Base-by-base conservation (phyloP, 129 eudicot genomes). In the Escallonia rubra region DNA sequence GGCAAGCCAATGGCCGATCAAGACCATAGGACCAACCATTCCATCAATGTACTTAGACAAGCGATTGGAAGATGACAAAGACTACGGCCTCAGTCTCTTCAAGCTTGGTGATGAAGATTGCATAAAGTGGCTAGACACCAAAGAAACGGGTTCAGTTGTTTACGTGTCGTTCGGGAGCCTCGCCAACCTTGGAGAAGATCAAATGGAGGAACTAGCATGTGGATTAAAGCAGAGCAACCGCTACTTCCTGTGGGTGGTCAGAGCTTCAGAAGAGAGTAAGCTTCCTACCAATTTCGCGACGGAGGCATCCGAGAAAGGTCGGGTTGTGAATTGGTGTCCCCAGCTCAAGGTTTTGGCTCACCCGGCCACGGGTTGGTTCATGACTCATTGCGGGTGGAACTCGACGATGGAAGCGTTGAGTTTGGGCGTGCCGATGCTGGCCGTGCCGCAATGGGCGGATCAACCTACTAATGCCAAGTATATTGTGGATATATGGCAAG, bases 311-410 rank as follows among this genome's bases (percentile, higher is more conserved):
- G 74, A 60, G 10, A 67, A 58, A 59, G 85, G 96, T 39, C 55
- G 79, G 66, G 65, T 87, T 4, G 84, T 87, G 64, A 59, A 70
- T 45, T 87, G 90, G 95, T 80, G 88, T 61, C 74, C 80, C 64
- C 95, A 87, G 63, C 86, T 87, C 5, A 86, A 81, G 61, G 68
- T 74, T 43, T 59, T 87, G 73, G 87, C 90, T 34, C 85, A 87
- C 59, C 64, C 57, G 7, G 83, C 95, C 4, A 71, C 76, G 5
- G 90, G 95, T 51, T 87, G 90, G 45, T 87, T 87, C 8, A 66
- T 87, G 71, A 87, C 83, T 0, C 95, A 87, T 51, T 87, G 95
- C 68, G 95, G 95, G n/a, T 87, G 89, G 87, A 87, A 87, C 83
- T 87, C 95, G 7, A 77, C 85, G 1, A 78, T 81, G 0, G 95